Base-by-base conservation (phyloP, 2,329 filamentous ascomycete genomes). In the Colletotrichum filicis region DNA sequence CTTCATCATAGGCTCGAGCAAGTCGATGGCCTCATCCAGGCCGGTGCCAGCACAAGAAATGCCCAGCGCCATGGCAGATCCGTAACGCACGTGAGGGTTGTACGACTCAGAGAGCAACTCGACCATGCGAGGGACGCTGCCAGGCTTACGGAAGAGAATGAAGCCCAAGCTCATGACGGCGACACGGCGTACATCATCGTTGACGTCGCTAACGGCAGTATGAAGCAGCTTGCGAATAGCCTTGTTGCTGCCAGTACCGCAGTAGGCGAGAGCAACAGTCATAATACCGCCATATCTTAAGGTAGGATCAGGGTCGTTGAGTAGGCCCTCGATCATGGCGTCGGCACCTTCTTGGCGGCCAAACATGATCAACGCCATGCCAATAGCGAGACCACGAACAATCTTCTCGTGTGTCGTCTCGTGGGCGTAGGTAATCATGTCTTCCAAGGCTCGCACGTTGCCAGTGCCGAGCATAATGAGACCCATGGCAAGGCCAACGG, bases 351-450 rank as follows among this genome's bases (percentile, higher is more conserved):
- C 97, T 84, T 98, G 95, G 73, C 95, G 93, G 60, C 93, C 95
- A 78, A 97, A 99, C 96, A 98, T 98, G 86, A 99, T 98, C 73
- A 99, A 87, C 12, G 97, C 95, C 95, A 99, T 98, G 72, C 97
- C 97, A 76, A 99, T 90, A 37, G 97, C 96, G 73, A 98, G 91
- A 80, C 97, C 97, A 62, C 97, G 95, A 28, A 99, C 95, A 79
- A 97, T 98, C 89, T 99, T 99, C 87, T 99, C 97, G 85, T 99
- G 97, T 74, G 97, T 96, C 1, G 97, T 99, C 77, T 99, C 97
- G 79, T 98, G 97, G 4, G 97, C 95, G 80, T 99, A 99, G 59
- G 95, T 93, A 71, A 98, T 97, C 96, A 99, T 98, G 78, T 97
- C 95, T 80, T 98, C 95, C 8, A 99, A 85, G 9, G 95, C 95